These are phyloP conservation scores for Blepharisma stoltei DNA, from an alignment of 73 alveolate species.

Conservation along the genomic window DNA sequence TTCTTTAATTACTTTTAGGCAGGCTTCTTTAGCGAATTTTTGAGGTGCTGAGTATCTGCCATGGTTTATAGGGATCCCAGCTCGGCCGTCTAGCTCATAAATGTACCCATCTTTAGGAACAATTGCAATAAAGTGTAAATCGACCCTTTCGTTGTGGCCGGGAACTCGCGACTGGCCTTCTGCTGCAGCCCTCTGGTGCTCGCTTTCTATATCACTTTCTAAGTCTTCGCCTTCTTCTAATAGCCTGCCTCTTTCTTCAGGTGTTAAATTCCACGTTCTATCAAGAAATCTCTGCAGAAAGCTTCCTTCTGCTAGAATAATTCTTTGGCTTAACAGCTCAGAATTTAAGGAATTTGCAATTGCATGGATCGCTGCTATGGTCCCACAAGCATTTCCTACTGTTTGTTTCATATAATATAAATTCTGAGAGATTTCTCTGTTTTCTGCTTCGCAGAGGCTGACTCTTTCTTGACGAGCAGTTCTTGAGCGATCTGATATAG, in stretches of 20 bases:
- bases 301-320: constrained; percentile 32
- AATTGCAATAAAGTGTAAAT: constrained; percentile 52
- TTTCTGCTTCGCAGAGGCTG: constrained; percentile 31
- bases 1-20: constrained; percentile 31
- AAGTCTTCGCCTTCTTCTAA: constrained; percentile 33
- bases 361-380: constrained; percentile 47
- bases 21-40: constrained; percentile 42
- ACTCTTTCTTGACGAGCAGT: constrained; percentile 33
- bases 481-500: constrained; percentile 39
- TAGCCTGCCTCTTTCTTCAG: constrained; percentile 41
- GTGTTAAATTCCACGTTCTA: constrained; percentile 16
- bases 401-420: constrained; percentile 52
- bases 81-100: constrained; percentile 57
- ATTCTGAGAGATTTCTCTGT: constrained; percentile 12
- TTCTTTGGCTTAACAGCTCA: constrained; percentile 6
- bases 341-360: constrained; percentile 29
- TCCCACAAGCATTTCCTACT: constrained; percentile 60
- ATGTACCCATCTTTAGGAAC: constrained; percentile 42
- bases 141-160: constrained; percentile 35
- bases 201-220: constrained; percentile 20
- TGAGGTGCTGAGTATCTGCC: constrained; percentile 36
- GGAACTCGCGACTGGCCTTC: constrained; percentile 40
- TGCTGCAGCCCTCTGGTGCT: constrained; percentile 42
- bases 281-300: constrained; percentile 31
- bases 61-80: constrained; percentile 48